Base-by-base conservation (phyloP, 805 yeast genomes). In the Starmerella asiatica region DNA sequence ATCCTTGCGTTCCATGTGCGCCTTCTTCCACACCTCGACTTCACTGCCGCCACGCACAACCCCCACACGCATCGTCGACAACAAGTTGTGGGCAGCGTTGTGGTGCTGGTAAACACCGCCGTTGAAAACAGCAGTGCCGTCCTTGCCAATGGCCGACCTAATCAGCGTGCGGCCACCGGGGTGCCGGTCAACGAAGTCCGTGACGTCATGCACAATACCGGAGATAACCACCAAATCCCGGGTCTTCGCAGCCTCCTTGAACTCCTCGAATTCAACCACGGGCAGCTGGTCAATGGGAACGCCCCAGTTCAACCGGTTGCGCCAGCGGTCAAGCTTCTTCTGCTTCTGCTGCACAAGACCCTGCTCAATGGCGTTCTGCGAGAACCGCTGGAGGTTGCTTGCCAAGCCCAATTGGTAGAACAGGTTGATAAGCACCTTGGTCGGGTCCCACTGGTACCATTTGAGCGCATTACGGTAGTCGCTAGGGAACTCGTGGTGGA, bases 81-180 rank as follows among this genome's bases (percentile, higher is more conserved):
- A 64, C 44, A 86, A 61, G 60, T 86, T 86, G 55, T 79, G 80
- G 1, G 95, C 96, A 0, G 96, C 96, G 42, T 88, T 84, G 51
- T 91, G 79, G 59, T 86, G 97, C 40, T 75, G 73, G 61, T 86
- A 86, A 11, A 86, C 96, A 3, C 94, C 96, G 18, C 97, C 96
- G 57, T 79, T 84, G 60, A 86, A 86, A 2, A 93, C 95, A 37
- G 80, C 76, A 3, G 96, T 85, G 7, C 94, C 95, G 58, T 86
- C 96, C 58, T 80, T 82, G 11, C 96, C 96, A 42, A 82, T 76
- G 2, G 93, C 81, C 0, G 91, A 76, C 47, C 66, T 67, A 40
- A 86, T 73, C 37, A 86, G 68, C 4, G 86, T 77, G 24, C 75
- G 60, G 2, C 97, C 97, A 49, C 97, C 97, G 2, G 97, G 97